Percentiles rank a stretch among this genome's conserved stretches.
These are phyloP conservation scores for Aspergillus coremiiformis DNA, from an alignment of 495 filamentous ascomycete species.

Conservation along the genomic window DNA sequence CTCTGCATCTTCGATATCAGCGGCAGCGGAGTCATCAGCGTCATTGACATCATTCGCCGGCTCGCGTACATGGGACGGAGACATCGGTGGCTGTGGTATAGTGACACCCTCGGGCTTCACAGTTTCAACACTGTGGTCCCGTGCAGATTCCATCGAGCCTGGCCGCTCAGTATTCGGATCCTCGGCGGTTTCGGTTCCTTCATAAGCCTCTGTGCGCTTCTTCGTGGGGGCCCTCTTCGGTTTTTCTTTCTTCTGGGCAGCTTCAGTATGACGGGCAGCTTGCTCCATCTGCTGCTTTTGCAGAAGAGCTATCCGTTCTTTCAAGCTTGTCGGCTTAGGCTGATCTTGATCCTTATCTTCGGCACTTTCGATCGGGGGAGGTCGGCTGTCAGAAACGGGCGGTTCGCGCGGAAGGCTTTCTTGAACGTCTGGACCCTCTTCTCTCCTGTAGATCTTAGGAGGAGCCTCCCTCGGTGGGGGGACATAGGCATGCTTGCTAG, in stretches of 20 bases:
- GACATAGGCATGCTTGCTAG: constrained; percentile 86
- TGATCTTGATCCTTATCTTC: constrained; percentile 58
- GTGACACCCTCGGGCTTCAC: constrained; percentile 38
- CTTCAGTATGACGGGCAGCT: constrained; percentile 70
- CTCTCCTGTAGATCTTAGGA: constrained; percentile 73
- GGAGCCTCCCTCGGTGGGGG: constrained; percentile 61
- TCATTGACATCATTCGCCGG: constrained; percentile 74
- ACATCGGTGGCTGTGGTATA: constrained; percentile 32
- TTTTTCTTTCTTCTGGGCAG: constrained; percentile 80
- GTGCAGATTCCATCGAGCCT: constrained; percentile 44
- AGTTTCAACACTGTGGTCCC: constrained; percentile 54
- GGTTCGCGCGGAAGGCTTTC: constrained; percentile 47
- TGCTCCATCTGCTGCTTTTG: constrained; percentile 93
- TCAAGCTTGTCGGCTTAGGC: constrained; percentile 84
- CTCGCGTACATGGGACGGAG: constrained; percentile 44
- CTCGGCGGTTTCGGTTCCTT: constrained; percentile 23
- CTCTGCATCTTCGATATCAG: constrained; percentile 76
- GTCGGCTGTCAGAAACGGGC: constrained; percentile 47
- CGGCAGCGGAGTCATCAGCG: constrained; percentile 81
- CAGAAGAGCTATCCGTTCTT: constrained; percentile 86
- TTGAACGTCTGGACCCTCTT: constrained; percentile 79
- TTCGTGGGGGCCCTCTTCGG: constrained; percentile 68
- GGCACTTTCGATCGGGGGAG: constrained; percentile 47
- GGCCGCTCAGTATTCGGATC: constrained; percentile 37
- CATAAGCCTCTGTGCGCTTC: constrained; percentile 59